Conservation (phyloP, 352 stramenopile species). For the Pythium dissotocum region DNA sequence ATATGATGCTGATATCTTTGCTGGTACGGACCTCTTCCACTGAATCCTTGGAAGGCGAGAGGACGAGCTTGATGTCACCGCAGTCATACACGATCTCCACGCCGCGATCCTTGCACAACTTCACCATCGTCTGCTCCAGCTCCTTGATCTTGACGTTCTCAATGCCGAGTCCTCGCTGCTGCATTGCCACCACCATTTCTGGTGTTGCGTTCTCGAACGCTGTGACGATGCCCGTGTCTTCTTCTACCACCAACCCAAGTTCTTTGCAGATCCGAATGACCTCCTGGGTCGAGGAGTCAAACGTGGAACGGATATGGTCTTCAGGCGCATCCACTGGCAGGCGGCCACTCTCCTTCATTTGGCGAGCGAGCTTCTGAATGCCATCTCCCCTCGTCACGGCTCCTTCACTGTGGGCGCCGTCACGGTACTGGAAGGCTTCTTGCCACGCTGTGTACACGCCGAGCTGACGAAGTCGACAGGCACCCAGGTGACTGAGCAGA, state of each 20-base stretch:
- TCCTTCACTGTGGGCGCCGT: conserved; percentile 16
- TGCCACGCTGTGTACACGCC: conserved; percentile 30
- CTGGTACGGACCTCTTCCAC: conserved; percentile 12
- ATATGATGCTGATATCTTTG: not conserved
- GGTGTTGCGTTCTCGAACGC: conserved; percentile 17
- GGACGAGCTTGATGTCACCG: conserved; percentile 18
- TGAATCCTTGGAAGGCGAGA: conserved; percentile 13
- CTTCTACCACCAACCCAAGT: conserved; percentile 16
- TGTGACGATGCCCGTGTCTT: conserved; percentile 10
- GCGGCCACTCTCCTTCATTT: conserved; percentile 19
- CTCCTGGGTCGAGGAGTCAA: conserved; percentile 15
- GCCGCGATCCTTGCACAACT: conserved; percentile 19
- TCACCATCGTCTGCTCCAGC: conserved; percentile 32
- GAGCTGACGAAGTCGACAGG: conserved; percentile 26
- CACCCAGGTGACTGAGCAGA: conserved; percentile 22
- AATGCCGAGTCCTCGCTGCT: conserved; percentile 25
- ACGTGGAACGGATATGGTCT: conserved; percentile 23
- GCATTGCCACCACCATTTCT: conserved; percentile 26
- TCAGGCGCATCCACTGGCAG: conserved; percentile 25
- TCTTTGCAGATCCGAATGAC: conserved; percentile 18
- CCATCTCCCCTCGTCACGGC: conserved; percentile 26
- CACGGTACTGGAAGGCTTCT: conserved; percentile 1
- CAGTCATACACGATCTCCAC: conserved; percentile 26
- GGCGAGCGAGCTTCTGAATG: conserved; percentile 25
- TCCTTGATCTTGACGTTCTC: conserved; percentile 31